Evolutionary conservation across 2,329 filamentous ascomycete species (phyloP).

Genomic region (Triangularia setosa): DNA sequence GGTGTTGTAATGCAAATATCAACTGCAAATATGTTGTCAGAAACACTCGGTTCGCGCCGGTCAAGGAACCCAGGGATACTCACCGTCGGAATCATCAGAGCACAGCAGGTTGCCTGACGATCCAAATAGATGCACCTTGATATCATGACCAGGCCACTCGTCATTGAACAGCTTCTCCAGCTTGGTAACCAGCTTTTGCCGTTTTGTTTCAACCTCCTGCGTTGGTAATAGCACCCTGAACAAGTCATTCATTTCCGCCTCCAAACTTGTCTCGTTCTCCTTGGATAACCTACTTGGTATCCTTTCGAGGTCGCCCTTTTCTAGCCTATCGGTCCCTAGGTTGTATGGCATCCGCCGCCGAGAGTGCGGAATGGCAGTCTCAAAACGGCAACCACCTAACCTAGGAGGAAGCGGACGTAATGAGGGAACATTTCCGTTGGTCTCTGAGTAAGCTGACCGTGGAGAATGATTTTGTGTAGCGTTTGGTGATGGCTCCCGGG

Average conservation of each 20-base stretch:
- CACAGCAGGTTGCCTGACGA: conserved; percentile 94
- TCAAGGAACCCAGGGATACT: conserved; percentile 31
- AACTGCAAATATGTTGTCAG: conserved; percentile 53
- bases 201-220: conserved; percentile 69
- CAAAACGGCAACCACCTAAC: conserved; percentile 72
- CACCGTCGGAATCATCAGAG: conserved; percentile 94
- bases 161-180: conserved; percentile 83
- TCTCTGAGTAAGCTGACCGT: conserved; percentile 85
- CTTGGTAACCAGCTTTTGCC: conserved; percentile 76
- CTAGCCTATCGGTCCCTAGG: conserved; percentile 74
- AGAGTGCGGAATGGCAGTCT: conserved; percentile 77
- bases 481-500: conserved; percentile 74
- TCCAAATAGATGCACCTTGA: conserved; percentile 92
- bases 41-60: neutral
- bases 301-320: conserved; percentile 66
- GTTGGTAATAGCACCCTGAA: conserved; percentile 84
- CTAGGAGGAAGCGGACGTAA: conserved; percentile 60
- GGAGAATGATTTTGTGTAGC: conserved; percentile 77
- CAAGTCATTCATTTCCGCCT: conserved; percentile 77
- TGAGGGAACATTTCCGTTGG: conserved; percentile 68
- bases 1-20: conserved; percentile 96
- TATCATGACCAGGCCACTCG: conserved; percentile 87
- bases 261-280: conserved; percentile 71
- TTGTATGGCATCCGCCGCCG: conserved; percentile 89
- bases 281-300: conserved; percentile 67